Conservation (phyloP, 768 basidiomycete genomes). For the Suillus americanus region DNA sequence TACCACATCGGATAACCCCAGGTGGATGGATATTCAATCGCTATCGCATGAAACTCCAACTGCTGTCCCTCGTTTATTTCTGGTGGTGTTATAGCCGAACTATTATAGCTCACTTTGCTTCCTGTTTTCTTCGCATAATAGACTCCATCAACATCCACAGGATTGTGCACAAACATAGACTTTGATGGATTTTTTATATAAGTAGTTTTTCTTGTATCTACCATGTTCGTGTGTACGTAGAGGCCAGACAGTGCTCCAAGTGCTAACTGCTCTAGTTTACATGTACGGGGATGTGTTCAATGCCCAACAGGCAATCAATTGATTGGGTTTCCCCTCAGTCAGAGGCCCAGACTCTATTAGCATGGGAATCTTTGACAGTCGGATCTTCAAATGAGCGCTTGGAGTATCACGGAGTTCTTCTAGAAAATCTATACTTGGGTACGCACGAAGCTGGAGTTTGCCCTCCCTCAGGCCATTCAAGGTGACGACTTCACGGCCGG, state of each 20-base stretch:
- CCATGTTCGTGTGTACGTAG: not conserved
- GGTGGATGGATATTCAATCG: not conserved
- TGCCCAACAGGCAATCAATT: not conserved
- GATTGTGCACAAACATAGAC: not conserved
- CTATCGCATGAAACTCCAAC: not conserved
- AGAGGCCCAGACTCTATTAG: not conserved
- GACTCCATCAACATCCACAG: not conserved
- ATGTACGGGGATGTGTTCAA: not conserved
- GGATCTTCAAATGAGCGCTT: not conserved
- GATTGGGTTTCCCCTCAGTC: not conserved
- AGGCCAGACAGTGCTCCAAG: not conserved
- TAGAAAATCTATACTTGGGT: conserved; percentile 2
- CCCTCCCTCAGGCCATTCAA: not conserved
- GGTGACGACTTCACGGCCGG: not conserved
- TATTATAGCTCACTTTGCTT: not conserved
- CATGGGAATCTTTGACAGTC: not conserved
- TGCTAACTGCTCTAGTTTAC: not conserved
- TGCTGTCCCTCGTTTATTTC: not conserved
- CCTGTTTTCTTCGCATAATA: not conserved
- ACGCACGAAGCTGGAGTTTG: not conserved
- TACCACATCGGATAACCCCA: not conserved
- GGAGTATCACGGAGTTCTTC: not conserved
- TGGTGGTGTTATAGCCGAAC: not conserved
- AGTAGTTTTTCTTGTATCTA: not conserved
- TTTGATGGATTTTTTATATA: not conserved